Base-by-base conservation (phyloP, 2,329 filamentous ascomycete species). In the Pseudocercospora pini-densiflorae region DNA sequence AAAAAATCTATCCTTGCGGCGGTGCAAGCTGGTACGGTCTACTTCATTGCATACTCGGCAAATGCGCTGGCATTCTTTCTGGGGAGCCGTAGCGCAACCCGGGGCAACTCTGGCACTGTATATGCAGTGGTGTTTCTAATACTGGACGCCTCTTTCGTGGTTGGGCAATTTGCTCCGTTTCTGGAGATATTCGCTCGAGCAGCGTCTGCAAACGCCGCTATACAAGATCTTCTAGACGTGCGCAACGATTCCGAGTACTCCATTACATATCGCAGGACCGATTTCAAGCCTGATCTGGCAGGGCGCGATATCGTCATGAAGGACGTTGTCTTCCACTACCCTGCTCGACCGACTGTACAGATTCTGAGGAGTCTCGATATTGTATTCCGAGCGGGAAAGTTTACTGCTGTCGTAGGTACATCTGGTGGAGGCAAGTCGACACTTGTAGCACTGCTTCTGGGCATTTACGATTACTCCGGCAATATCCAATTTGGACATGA, bases 101-200 rank as follows among this genome's bases (percentile, higher is more conserved):
- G 66, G 2, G 73, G 72, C 8, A 43, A 74, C 49, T 84, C 83
- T 27, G 84, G 84, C 36, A 85, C 84, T 1, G 81, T 88, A 16
- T 90, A 89, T 70, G 88, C 87, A 0, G 88, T 89, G 31, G 87
- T 90, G 12, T 88, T 90, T 61, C 79, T 90, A 31, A 85, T 90
- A 10, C 81, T 90, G 1, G 88, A 90, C 69, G 87, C 87, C 27
- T 88, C 87, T 8, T 86, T 90, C 58, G 83, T 90, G 36, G 81
- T 90, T 24, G 87, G 88, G 31, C 84, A 85, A 61, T 86, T 90
- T 59, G 88, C 87, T 0, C 89, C 89, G 0, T 84, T 90, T 58
- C 78, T 91, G 14, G 87, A 88, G 76, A 83, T 75, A 71, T 86
- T 81, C 73, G 81, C 79, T 75, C 79, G 79, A 33, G 88, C 88